phyloP scores from a whole-genome alignment of 2,329 filamentous ascomycete species.

The Fusarium sp. region DNA sequence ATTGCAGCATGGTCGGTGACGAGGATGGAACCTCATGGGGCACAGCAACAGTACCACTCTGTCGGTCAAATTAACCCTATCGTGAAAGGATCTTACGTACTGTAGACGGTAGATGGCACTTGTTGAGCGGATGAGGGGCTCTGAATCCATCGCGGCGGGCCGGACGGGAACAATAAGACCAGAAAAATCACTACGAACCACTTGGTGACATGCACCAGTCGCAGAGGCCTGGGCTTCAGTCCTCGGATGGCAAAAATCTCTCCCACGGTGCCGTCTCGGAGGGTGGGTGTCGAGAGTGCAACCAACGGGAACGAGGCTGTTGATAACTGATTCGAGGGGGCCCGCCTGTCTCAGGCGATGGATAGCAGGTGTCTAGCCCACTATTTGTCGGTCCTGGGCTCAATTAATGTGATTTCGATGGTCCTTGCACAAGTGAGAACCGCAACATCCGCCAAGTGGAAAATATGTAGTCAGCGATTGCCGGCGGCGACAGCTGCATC shows the following conservation, averaged over 20 bases:
- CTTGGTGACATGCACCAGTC: conserved; percentile 32
- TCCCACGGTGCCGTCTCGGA: conserved; percentile 6
- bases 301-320: conserved; percentile 32
- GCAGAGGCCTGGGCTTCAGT: conserved; percentile 18
- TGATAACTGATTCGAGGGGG: conserved; percentile 35
- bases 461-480: conserved; percentile 10
- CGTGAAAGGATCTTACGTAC: conserved; percentile 9
- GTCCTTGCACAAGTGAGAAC: conserved; percentile 30
- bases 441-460: conserved; percentile 22
- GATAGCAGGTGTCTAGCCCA: conserved; percentile 7
- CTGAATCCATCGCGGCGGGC: conserved; percentile 36
- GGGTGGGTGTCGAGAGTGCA: conserved; percentile 10
- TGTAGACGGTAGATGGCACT: conserved; percentile 16
- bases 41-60: conserved; percentile 10
- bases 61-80: conserved; percentile 15
- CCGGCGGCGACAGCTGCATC: conserved; percentile 33
- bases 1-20: conserved; percentile 38
- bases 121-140: conserved; percentile 26
- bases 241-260: conserved; percentile 30
- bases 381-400: conserved; percentile 19
- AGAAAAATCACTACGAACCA: conserved; percentile 34
- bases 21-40: conserved; percentile 23
- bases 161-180: conserved; percentile 25
- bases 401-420: conserved; percentile 30
- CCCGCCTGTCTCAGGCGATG: conserved; percentile 30